Conservation (phyloP, 768 basidiomycete genomes). For the Suillus bovinus region DNA sequence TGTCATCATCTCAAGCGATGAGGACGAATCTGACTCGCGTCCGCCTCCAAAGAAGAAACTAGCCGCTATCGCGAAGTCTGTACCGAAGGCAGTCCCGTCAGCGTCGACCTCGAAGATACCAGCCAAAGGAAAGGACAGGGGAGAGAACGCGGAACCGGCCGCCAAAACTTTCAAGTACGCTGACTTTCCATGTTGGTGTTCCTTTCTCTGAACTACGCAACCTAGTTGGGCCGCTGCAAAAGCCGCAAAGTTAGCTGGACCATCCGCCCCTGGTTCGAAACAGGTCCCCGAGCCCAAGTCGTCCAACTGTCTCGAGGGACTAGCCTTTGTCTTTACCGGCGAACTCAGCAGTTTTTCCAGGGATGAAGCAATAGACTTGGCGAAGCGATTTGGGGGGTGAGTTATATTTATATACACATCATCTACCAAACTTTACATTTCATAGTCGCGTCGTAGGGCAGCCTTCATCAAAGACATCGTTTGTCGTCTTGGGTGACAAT, state of each 20-base stretch:
- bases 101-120: slow-evolving; percentile 8
- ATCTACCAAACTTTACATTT: slow-evolving; percentile 3
- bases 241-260: slow-evolving; percentile 63
- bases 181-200: too few species aligned
- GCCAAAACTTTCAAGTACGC: slow-evolving; percentile 30
- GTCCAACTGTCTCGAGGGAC: slow-evolving; percentile 80
- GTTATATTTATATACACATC: slow-evolving; percentile 27
- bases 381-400: slow-evolving; percentile 91
- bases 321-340: slow-evolving; percentile 95
- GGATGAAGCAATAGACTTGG: slow-evolving; percentile 84
- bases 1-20: slow-evolving; percentile 36
- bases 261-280: slow-evolving; percentile 57
- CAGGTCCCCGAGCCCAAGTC: slow-evolving; percentile 67
- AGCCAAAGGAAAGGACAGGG: slow-evolving; percentile 19
- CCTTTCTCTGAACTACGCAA: not conserved
- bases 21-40: slow-evolving; percentile 36
- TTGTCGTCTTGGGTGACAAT: slow-evolving; percentile 83
- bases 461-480: slow-evolving; percentile 89
- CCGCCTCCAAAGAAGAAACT: slow-evolving; percentile 45
- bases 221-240: slow-evolving; percentile 52
- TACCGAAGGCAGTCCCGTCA: slow-evolving; percentile 2
- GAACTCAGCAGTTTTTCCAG: slow-evolving; percentile 85
- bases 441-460: slow-evolving; percentile 82
- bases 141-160: not conserved
- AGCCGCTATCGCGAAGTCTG: slow-evolving; percentile 20